phyloP scores from a whole-genome alignment of 139 green algal species.

The Chlorella sorokiniana region DNA sequence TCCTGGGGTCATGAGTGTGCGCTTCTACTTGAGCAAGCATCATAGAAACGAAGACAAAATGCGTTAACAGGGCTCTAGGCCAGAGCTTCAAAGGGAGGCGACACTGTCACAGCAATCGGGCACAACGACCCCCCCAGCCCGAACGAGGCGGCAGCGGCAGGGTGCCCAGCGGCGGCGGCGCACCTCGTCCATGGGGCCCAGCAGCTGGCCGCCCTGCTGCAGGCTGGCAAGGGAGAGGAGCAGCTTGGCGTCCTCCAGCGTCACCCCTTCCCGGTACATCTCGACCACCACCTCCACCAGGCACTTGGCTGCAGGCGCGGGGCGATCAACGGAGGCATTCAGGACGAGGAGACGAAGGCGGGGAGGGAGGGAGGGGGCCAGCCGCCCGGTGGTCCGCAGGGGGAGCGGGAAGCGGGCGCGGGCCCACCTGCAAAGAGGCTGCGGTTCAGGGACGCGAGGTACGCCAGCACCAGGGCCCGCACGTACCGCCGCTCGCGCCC shows the following conservation, averaged over 20 bases:
- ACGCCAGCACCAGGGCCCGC: constrained; percentile 58
- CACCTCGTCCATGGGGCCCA: background rate
- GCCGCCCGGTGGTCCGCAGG: background rate
- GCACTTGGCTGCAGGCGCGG: constrained; percentile 62
- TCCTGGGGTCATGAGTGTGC: too few species aligned
- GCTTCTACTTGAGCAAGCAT: background rate
- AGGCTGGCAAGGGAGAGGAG: constrained; percentile 23
- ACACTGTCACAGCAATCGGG: background rate
- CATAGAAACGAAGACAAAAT: background rate
- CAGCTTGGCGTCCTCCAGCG: constrained; percentile 46
- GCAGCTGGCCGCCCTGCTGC: constrained; percentile 21
- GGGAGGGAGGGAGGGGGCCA: background rate
- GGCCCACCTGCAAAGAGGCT: constrained; percentile 50
- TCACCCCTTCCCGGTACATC: constrained; percentile 45
- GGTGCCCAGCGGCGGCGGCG: background rate
- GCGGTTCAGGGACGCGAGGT: constrained; percentile 51
- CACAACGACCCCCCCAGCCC: too few species aligned
- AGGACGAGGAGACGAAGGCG: background rate
- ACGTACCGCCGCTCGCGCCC: constrained; percentile 30
- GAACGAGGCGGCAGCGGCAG: background rate
- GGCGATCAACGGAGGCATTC: constrained; percentile 46
- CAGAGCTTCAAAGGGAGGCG: background rate
- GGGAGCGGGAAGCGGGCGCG: background rate
- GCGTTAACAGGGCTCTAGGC: background rate
- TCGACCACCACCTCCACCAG: constrained; percentile 68